phyloP scores from a whole-genome alignment of 164 flowering plant species.

The Vitis vinifera region ASM3070453v1 NC_081821.1:13091001-13091500 shows the following conservation, averaged over 20 bases:
- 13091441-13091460: background rate
- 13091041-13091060: too few relatives aligned
- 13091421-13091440: background rate
- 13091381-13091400: slow-evolving; percentile 8
- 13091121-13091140: slow-evolving; percentile 16
- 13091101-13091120: slow-evolving; percentile 9
- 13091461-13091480: background rate
- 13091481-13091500: too few relatives aligned
- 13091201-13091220: slow-evolving; percentile 12
- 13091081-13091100: slow-evolving; percentile 9
- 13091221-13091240: background rate
- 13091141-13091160: slow-evolving; percentile 17
- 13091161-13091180: slow-evolving; percentile 26
- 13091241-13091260: background rate
- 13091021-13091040: too few relatives aligned
- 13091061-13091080: too few relatives aligned
- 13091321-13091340: too few relatives aligned
- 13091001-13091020: background rate
- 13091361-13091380: slow-evolving; percentile 16
- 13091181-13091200: slow-evolving; percentile 20
- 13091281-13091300: background rate
- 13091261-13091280: background rate
- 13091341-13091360: slow-evolving; percentile 6
- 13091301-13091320: too few relatives aligned
- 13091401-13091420: slow-evolving; percentile 3